phyloP scores from a whole-genome alignment of 495 filamentous ascomycete species.

The Neurospora intermedia region DNA sequence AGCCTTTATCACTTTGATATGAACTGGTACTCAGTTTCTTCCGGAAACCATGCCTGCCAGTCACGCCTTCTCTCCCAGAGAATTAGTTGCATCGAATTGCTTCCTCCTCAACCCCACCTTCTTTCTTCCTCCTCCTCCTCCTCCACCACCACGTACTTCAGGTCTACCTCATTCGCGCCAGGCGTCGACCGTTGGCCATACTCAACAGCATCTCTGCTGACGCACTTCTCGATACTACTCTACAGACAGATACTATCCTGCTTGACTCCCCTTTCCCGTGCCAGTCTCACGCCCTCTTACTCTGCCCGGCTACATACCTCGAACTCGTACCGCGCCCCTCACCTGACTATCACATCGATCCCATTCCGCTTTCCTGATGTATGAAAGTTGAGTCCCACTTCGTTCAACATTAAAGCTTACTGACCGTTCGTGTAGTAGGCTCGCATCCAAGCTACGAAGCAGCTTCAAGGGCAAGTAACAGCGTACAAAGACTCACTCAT shows the following conservation, averaged over 20 bases:
- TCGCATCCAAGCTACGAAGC: not conserved
- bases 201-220: not conserved
- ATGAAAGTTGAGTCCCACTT: not conserved
- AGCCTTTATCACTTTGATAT: not conserved
- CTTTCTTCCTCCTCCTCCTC: not conserved
- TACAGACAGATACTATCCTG: not conserved
- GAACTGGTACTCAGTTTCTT: not conserved
- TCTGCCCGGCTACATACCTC: not conserved
- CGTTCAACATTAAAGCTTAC: fast-evolving
- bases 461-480: not conserved
- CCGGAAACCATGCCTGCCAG: not conserved
- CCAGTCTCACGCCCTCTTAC: not conserved
- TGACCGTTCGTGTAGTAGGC: not conserved
- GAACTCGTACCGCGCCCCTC: not conserved
- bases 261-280: not conserved
- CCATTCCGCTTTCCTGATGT: not conserved
- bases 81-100: not conserved
- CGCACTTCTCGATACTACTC: not conserved
- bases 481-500: not conserved
- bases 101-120: not conserved
- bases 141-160: not conserved
- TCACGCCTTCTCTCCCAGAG: not conserved
- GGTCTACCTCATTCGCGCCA: not conserved
- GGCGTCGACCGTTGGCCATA: not conserved
- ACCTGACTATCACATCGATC: not conserved